Conservation (phyloP, 768 basidiomycete genomes). For the Xanthoconium stramineum region DNA sequence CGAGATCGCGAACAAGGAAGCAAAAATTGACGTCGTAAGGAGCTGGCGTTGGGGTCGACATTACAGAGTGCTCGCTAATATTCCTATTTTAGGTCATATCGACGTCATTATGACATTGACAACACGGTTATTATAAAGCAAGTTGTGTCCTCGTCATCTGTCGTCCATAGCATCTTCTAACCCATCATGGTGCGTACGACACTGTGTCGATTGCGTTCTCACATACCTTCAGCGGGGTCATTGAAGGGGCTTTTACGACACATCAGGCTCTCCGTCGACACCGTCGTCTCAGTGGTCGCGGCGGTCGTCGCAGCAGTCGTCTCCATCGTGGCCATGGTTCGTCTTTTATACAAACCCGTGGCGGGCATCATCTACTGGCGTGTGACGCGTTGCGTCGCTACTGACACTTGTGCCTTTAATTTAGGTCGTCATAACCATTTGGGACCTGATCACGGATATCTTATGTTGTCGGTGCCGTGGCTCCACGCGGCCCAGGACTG, state of each 20-base stretch:
- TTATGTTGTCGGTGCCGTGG: not conserved
- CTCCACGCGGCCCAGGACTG: not conserved
- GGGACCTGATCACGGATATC: not conserved
- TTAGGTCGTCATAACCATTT: not conserved
- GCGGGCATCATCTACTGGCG: not conserved
- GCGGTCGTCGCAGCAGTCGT: not conserved
- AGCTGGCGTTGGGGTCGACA: not conserved
- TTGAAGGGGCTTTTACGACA: not conserved
- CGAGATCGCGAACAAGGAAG: constrained; percentile 44
- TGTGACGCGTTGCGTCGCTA: not conserved
- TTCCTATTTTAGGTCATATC: no score
- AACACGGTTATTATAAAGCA: not conserved
- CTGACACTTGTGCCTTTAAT: not conserved
- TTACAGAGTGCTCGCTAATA: no score
- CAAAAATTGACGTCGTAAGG: constrained; percentile 45
- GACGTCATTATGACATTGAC: not conserved
- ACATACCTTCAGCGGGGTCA: not conserved
- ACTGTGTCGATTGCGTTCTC: not conserved
- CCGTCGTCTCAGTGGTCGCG: not conserved
- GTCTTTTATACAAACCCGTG: not conserved
- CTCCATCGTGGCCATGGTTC: not conserved
- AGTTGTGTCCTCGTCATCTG: no score
- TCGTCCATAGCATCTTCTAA: no score
- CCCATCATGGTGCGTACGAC: not conserved
- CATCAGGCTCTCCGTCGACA: not conserved